These are phyloP conservation scores for Aegle marmelos DNA, from an alignment of 345 rosid species.

Conservation along the genomic window DNA sequence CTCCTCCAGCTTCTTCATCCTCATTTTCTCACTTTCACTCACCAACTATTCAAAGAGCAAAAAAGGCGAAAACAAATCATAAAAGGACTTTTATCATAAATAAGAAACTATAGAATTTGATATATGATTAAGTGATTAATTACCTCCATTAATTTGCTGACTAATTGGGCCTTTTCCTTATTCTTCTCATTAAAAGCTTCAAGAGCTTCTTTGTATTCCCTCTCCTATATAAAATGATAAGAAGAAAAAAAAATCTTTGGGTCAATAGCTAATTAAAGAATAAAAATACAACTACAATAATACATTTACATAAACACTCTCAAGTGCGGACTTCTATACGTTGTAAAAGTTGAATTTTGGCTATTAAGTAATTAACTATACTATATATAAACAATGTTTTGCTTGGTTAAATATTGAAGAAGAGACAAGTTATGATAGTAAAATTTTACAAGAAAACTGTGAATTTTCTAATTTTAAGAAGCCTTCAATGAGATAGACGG, in stretches of 20 bases:
- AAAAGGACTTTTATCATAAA: not conserved
- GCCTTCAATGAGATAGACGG: not conserved
- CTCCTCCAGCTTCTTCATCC: slow-evolving; percentile 91
- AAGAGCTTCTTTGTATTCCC: slow-evolving; percentile 81
- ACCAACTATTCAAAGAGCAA: slow-evolving; percentile 46
- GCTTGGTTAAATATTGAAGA: too few relatives aligned
- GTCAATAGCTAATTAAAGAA: not conserved
- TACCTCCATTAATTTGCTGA: slow-evolving; percentile 84
- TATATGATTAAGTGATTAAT: not conserved
- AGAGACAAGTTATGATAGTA: too few relatives aligned
- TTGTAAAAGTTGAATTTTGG: not conserved
- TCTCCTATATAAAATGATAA: slow-evolving; percentile 55
- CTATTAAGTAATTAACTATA: too few relatives aligned
- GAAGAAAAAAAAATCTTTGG: not conserved
- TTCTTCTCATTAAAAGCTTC: slow-evolving; percentile 88
- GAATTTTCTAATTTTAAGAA: not conserved
- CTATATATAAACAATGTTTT: too few relatives aligned
- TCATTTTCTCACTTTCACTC: slow-evolving; percentile 69
- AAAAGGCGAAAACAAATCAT: not conserved
- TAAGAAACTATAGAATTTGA: too few relatives aligned
- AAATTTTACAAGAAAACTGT: not conserved
- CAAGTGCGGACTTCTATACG: not conserved
- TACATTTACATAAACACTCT: too few relatives aligned
- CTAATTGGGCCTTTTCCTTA: slow-evolving; percentile 72
- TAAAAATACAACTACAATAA: too few relatives aligned